phyloP scores from a whole-genome alignment of 257 asterid species.

The Forsythia viridissima region DNA sequence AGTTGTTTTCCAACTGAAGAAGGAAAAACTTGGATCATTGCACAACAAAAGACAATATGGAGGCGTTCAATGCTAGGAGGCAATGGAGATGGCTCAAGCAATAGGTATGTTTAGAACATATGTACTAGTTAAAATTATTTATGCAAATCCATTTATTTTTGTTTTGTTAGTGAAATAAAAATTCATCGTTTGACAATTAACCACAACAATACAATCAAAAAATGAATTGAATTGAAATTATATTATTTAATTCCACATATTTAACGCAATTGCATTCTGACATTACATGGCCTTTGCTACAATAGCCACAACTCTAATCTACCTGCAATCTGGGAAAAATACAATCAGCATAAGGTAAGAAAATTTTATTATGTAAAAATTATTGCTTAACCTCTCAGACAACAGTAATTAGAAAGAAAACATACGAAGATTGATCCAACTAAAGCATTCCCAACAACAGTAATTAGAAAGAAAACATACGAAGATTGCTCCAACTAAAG shows the following conservation, averaged over 20 bases:
- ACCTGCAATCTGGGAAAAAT: slow-evolving; percentile 84
- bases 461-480: too few relatives aligned
- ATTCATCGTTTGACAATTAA: too few relatives aligned
- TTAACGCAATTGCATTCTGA: slow-evolving; percentile 39
- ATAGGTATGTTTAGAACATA: not conserved
- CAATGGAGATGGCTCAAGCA: not conserved
- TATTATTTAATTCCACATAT: too few relatives aligned
- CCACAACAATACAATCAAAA: too few relatives aligned
- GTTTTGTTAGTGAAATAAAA: too few relatives aligned
- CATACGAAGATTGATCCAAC: not conserved
- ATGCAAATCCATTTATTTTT: too few relatives aligned
- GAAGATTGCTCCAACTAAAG: not conserved
- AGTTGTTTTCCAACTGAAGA: not conserved
- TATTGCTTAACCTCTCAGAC: too few relatives aligned
- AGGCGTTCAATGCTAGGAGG: not conserved
- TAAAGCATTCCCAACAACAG: too few relatives aligned
- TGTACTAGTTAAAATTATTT: too few relatives aligned
- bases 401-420: too few relatives aligned
- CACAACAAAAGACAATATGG: not conserved
- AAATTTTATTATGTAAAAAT: not conserved
- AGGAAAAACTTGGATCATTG: not conserved
- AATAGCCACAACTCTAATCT: slow-evolving; percentile 46
- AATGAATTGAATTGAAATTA: too few relatives aligned
- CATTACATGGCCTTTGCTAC: slow-evolving; percentile 38
- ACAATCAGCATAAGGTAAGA: slow-evolving; percentile 89